Conservation (phyloP, 169 alveolate species). For the Sarcocystis neurona region DNA sequence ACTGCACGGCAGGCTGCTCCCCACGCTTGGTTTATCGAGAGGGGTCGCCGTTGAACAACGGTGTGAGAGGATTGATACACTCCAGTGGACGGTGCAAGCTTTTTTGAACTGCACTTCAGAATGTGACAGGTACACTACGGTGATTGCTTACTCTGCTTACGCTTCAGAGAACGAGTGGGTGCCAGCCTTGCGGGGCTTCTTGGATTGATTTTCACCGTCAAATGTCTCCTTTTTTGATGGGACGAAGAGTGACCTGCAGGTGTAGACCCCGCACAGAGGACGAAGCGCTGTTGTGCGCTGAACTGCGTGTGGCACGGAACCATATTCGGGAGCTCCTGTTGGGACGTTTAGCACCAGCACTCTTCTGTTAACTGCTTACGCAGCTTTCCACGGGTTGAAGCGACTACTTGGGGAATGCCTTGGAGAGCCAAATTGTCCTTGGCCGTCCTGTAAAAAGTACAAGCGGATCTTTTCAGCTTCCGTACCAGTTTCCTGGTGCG, state of each 20-base stretch:
- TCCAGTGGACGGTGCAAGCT: neutral
- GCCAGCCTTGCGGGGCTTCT: neutral
- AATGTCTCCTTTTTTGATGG: neutral
- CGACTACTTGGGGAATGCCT: conserved; percentile 9
- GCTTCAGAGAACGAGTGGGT: neutral
- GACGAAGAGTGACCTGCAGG: neutral
- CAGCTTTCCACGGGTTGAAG: neutral
- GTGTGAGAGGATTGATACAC: neutral
- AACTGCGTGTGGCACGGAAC: neutral
- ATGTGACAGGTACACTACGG: too few relatives aligned
- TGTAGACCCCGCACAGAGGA: neutral
- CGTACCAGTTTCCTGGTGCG: too few relatives aligned
- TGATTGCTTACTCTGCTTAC: conserved; percentile 28
- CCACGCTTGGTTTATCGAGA: too few relatives aligned
- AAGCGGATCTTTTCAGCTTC: too few relatives aligned
- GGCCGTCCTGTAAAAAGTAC: neutral
- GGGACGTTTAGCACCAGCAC: neutral
- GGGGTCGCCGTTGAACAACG: too few relatives aligned
- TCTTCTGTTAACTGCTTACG: neutral
- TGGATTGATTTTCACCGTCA: neutral
- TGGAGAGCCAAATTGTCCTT: neutral
- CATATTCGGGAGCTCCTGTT: neutral
- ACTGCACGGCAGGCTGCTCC: too few relatives aligned
- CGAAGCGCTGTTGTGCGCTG: neutral
- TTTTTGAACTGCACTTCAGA: too few relatives aligned